A percentile compares a stretch with the other conserved stretches of the same genome.
Evolutionary conservation across 257 asterid species (phyloP).

Genomic region (Orobanche coerulescens): DNA sequence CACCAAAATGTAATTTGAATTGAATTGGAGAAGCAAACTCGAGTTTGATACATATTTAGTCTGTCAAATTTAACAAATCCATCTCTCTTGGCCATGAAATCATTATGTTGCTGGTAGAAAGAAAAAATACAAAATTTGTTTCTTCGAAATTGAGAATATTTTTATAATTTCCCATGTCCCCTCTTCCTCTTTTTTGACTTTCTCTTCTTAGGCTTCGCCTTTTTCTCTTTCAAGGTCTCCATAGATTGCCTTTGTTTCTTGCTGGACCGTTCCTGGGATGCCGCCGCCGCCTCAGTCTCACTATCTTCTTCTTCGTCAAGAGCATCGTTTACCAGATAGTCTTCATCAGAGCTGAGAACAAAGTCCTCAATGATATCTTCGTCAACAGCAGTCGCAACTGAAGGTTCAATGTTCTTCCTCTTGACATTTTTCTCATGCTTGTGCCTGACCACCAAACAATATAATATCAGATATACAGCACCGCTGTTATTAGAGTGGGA

Average conservation of each 20-base stretch:
- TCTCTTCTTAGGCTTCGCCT: slow-evolving; percentile 26
- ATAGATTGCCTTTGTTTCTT: slow-evolving; percentile 29
- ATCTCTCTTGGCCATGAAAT: not conserved
- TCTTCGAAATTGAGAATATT: not conserved
- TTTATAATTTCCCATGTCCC: slow-evolving; percentile 10
- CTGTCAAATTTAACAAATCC: too few species aligned
- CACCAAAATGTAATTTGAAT: too few species aligned
- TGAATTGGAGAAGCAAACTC: too few species aligned
- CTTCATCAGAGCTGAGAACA: slow-evolving; percentile 76
- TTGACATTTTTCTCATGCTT: slow-evolving; percentile 30
- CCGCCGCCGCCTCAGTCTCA: slow-evolving; percentile 26
- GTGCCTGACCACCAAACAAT: slow-evolving; percentile 23
- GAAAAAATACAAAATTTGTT: not conserved
- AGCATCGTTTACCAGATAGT: slow-evolving; percentile 25
- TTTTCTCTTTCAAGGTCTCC: slow-evolving; percentile 28
- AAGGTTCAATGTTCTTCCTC: slow-evolving; percentile 30
- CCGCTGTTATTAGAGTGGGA: not conserved
- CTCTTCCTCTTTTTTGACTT: slow-evolving; percentile 61
- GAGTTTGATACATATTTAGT: not conserved
- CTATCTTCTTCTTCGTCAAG: slow-evolving; percentile 32
- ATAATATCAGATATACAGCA: slow-evolving; percentile 13
- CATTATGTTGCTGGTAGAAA: not conserved
- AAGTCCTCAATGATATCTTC: slow-evolving; percentile 80
- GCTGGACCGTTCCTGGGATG: slow-evolving; percentile 14
- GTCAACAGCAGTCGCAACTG: slow-evolving; percentile 30